Evolutionary conservation across 805 yeast species (phyloP).

Genomic region (Hanseniaspora nectarophila): DNA sequence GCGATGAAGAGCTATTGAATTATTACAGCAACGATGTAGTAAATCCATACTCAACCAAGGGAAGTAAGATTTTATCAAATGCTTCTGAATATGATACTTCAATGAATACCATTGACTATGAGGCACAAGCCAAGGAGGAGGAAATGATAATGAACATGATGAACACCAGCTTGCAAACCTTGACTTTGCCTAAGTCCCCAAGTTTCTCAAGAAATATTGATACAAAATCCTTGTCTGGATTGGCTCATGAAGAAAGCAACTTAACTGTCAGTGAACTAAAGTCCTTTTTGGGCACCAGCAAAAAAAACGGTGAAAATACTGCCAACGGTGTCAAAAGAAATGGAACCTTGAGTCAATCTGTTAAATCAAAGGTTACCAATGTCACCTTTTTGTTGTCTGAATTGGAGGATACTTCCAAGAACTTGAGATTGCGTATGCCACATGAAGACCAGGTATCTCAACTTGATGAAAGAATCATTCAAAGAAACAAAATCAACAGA

Average conservation of each 20-base stretch:
- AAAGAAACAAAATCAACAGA: conserved; percentile 9
- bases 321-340: neutral
- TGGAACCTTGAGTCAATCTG: conserved; percentile 25
- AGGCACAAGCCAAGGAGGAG: conserved; percentile 2
- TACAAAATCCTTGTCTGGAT: conserved; percentile 1
- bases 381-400: conserved; percentile 29
- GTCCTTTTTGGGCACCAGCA: neutral
- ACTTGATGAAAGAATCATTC: conserved; percentile 19
- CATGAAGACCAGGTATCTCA: conserved; percentile 29
- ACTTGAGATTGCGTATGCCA: conserved; percentile 24
- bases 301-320: neutral
- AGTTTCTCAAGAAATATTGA: conserved; percentile 7
- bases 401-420: conserved; percentile 22
- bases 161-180: conserved; percentile 6
- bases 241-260: neutral
- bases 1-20: conserved; percentile 24
- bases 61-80: conserved; percentile 22
- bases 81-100: neutral
- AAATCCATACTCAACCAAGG: conserved; percentile 25
- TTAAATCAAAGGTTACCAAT: conserved; percentile 29
- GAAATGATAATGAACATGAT: conserved; percentile 7
- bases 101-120: neutral
- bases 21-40: conserved; percentile 26
- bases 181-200: conserved; percentile 4
- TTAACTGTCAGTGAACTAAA: conserved; percentile 1